A percentile compares a stretch with the other conserved stretches of the same genome.
These are phyloP conservation scores for Tuber umbilicatum DNA, from an alignment of 495 filamentous ascomycete species.

Conservation along the genomic window DNA sequence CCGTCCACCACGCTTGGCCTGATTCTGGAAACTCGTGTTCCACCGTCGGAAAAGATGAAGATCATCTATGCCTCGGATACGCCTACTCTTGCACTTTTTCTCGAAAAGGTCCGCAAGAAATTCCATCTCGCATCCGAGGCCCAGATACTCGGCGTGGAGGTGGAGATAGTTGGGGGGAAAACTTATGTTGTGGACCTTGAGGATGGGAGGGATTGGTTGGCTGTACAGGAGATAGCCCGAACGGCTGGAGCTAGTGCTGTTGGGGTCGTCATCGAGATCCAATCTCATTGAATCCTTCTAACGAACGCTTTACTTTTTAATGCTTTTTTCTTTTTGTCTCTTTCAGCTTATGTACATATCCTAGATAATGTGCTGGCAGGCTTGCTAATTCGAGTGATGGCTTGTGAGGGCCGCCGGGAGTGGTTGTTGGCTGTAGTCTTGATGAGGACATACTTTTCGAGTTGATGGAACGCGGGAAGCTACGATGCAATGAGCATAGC, in stretches of 20 bases:
- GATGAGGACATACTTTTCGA: background rate
- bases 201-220: constrained; percentile 34
- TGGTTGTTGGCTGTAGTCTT: background rate
- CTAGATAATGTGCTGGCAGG: constrained; percentile 1
- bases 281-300: background rate
- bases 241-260: background rate
- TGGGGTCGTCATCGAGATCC: background rate
- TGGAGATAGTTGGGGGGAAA: constrained; percentile 22
- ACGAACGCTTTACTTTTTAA: background rate
- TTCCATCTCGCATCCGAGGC: constrained; percentile 27
- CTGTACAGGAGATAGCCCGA: constrained; percentile 17
- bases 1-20: background rate
- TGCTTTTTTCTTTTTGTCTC: background rate
- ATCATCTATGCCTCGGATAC: constrained; percentile 34
- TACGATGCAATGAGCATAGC: background rate
- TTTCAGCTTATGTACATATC: background rate
- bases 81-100: constrained; percentile 27
- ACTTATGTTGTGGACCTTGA: constrained; percentile 29
- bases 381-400: constrained; percentile 2
- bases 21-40: constrained; percentile 29
- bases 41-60: constrained; percentile 27
- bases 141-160: constrained; percentile 27
- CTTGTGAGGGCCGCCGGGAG: background rate
- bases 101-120: constrained; percentile 26
- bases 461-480: background rate